A percentile compares a stretch with the other conserved stretches of the same genome.
These are phyloP conservation scores for Leucaena leucocephala DNA, from an alignment of 306 rosid species.

Conservation along the genomic window DNA sequence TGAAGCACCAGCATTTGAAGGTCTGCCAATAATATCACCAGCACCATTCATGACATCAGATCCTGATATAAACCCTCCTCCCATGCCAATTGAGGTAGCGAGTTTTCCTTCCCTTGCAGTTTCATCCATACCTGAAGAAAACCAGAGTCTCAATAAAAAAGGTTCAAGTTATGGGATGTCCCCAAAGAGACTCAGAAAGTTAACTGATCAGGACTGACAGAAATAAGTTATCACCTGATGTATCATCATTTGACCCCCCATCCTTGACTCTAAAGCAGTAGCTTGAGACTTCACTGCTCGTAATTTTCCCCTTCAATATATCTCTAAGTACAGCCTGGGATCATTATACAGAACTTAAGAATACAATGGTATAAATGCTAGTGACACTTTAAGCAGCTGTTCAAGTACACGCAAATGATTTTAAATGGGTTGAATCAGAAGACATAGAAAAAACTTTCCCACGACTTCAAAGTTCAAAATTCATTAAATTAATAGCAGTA, in stretches of 20 bases:
- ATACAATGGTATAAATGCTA: slow-evolving; percentile 9
- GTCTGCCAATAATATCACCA: slow-evolving; percentile 35
- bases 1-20: slow-evolving; percentile 35
- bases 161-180: background rate
- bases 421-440: background rate
- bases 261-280: slow-evolving; percentile 44
- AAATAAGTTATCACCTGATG: slow-evolving; percentile 41
- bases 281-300: slow-evolving; percentile 56
- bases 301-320: slow-evolving; percentile 62
- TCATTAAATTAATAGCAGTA: background rate
- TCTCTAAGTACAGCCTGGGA: slow-evolving; percentile 59
- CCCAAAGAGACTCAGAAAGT: background rate
- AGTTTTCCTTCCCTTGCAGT: slow-evolving; percentile 44
- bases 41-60: slow-evolving; percentile 32
- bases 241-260: slow-evolving; percentile 46
- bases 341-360: slow-evolving; percentile 30
- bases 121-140: slow-evolving; percentile 40
- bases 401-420: slow-evolving; percentile 19
- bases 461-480: background rate
- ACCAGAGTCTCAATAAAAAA: slow-evolving; percentile 21
- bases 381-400: slow-evolving; percentile 5
- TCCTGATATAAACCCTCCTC: slow-evolving; percentile 39
- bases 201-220: background rate
- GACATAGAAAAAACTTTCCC: slow-evolving; percentile 1
- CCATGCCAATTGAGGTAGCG: slow-evolving; percentile 26